phyloP scores from a whole-genome alignment of 2,329 filamentous ascomycete species.

The Phyllosticta citriasiana region DNA sequence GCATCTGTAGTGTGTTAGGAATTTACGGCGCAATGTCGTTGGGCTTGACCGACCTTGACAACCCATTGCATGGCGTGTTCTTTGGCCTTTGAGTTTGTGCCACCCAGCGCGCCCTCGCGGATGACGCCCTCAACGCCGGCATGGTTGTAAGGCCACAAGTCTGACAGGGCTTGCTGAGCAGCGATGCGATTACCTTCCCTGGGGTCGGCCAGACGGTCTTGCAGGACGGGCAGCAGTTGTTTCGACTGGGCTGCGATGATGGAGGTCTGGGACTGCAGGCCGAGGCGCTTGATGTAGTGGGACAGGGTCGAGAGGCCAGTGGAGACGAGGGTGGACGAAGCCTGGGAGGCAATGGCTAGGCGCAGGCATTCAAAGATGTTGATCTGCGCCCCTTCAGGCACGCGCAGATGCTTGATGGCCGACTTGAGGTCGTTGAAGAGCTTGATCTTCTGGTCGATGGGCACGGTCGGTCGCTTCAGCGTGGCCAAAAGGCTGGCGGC shows the following conservation, averaged over 20 bases:
- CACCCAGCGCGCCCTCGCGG: conserved; percentile 65
- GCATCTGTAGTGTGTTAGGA: conserved; percentile 49
- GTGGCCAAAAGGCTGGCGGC: conserved; percentile 43
- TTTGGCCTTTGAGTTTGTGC: conserved; percentile 75
- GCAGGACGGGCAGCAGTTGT: conserved; percentile 61
- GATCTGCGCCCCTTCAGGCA: conserved; percentile 62
- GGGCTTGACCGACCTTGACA: conserved; percentile 46
- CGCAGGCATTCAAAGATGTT: conserved; percentile 75
- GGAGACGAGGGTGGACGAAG: conserved; percentile 61
- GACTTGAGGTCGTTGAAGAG: conserved; percentile 70
- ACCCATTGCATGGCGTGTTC: conserved; percentile 81
- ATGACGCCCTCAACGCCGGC: conserved; percentile 71
- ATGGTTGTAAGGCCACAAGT: conserved; percentile 61
- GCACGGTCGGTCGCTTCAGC: conserved; percentile 52
- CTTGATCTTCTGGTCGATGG: conserved; percentile 60
- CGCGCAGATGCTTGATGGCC: conserved; percentile 84
- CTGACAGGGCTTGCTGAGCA: conserved; percentile 64
- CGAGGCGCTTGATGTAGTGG: conserved; percentile 77
- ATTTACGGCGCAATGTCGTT: background rate
- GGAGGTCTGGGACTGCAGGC: conserved; percentile 70
- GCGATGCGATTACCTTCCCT: conserved; percentile 75
- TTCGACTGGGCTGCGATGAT: conserved; percentile 59
- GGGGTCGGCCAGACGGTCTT: conserved; percentile 78
- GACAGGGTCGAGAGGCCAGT: conserved; percentile 81
- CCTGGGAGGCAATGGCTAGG: conserved; percentile 63